Evolutionary conservation across 2,329 filamentous ascomycete species (phyloP).

Genomic region (Apiospora koreana): DNA sequence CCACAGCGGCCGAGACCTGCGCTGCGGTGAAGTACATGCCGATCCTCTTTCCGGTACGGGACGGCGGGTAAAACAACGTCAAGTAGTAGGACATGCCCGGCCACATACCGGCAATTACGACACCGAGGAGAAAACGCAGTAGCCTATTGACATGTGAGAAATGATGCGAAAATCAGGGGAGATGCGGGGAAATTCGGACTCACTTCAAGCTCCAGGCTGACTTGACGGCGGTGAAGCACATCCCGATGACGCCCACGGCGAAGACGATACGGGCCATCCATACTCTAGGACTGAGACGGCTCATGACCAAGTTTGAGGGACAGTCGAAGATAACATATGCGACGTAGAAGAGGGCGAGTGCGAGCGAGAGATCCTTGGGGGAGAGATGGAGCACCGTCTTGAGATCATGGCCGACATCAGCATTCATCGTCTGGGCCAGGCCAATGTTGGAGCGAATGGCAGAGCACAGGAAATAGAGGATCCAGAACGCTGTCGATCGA

Average conservation of each 20-base stretch:
- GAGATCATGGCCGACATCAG: conserved; percentile 70
- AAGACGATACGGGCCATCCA: conserved; percentile 95
- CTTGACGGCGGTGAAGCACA: conserved; percentile 79
- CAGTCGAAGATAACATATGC: conserved; percentile 89
- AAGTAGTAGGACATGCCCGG: conserved; percentile 93
- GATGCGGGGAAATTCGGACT: conserved; percentile 24
- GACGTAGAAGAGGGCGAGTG: conserved; percentile 87
- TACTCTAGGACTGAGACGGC: conserved; percentile 75
- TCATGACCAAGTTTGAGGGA: conserved; percentile 89
- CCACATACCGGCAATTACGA: conserved; percentile 93
- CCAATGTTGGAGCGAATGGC: conserved; percentile 91
- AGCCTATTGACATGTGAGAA: conserved; percentile 45
- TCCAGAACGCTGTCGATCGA: conserved; percentile 70
- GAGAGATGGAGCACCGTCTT: conserved; percentile 68
- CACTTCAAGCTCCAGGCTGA: conserved; percentile 84
- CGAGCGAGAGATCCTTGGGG: conserved; percentile 77
- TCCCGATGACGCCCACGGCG: conserved; percentile 80
- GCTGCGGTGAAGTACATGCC: conserved; percentile 88
- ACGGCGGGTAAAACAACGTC: conserved; percentile 88
- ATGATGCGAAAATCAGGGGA: not conserved
- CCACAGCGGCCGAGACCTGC: conserved; percentile 85
- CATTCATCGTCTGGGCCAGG: conserved; percentile 94
- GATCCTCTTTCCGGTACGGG: conserved; percentile 82
- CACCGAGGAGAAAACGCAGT: conserved; percentile 80
- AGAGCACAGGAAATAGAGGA: conserved; percentile 88